Conservation (phyloP, 768 basidiomycete genomes). For the Hygrocybe coccinea region DNA sequence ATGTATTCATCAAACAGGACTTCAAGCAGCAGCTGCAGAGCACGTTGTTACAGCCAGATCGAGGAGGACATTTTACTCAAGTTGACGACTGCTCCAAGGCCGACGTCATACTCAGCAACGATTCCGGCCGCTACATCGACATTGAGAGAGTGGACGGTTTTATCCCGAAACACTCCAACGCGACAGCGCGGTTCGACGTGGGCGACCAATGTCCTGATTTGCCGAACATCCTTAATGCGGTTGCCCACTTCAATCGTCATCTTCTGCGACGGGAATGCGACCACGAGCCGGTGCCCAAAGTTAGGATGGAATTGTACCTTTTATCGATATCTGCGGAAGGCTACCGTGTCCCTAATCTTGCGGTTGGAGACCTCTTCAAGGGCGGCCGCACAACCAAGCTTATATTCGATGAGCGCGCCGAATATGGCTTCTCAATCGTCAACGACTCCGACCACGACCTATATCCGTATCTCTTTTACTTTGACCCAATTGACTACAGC, state of each 20-base stretch:
- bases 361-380: background rate
- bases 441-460: constrained; percentile 30
- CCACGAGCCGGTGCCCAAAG: constrained; percentile 20
- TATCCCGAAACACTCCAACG: background rate
- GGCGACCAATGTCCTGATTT: background rate
- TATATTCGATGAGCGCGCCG: constrained; percentile 16
- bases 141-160: constrained; percentile 4
- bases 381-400: background rate
- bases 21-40: too few species aligned
- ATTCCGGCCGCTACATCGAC: background rate
- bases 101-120: background rate
- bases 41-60: too few species aligned
- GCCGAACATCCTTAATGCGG: background rate
- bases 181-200: background rate
- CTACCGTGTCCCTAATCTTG: background rate
- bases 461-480: constrained; percentile 41
- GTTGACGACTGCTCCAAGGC: background rate
- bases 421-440: constrained; percentile 33
- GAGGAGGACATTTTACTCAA: background rate
- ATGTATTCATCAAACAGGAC: background rate
- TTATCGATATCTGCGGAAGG: constrained; percentile 3
- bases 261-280: constrained; percentile 19
- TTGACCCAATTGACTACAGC: constrained; percentile 35
- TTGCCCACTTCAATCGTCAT: constrained; percentile 27
- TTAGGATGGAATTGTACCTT: constrained; percentile 18